A percentile compares a stretch with the other conserved stretches of the same genome.
These are phyloP conservation scores for Acanthamoeba rhysodes DNA, from an alignment of 208 protist species.

Conservation along the genomic window DNA sequence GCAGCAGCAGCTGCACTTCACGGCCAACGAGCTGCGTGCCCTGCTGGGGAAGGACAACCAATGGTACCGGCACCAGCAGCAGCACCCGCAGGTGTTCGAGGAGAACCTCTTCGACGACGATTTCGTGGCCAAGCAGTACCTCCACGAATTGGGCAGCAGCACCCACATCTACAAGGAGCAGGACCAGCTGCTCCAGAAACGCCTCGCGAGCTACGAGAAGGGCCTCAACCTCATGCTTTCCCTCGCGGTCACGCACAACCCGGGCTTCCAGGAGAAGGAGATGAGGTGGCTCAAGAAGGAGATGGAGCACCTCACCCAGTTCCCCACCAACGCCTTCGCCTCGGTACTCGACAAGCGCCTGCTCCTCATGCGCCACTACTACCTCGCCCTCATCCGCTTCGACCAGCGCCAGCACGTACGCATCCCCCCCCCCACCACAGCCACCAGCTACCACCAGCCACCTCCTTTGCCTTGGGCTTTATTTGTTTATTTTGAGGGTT, in stretches of 20 bases:
- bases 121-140: conserved; percentile 41
- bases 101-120: conserved; percentile 29
- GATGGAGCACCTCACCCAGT: conserved; percentile 28
- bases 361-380: background rate
- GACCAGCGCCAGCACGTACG: conserved; percentile 4
- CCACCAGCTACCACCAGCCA: background rate
- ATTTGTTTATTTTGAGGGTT: too few species aligned
- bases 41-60: conserved; percentile 26
- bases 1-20: background rate
- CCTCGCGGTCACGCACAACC: conserved; percentile 35
- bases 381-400: conserved; percentile 29
- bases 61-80: background rate
- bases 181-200: background rate
- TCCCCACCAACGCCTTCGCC: conserved; percentile 20
- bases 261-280: background rate
- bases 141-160: conserved; percentile 46
- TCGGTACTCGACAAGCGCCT: conserved; percentile 38
- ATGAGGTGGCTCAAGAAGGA: conserved; percentile 44
- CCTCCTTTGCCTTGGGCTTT: too few species aligned
- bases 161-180: conserved; percentile 29
- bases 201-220: conserved; percentile 51
- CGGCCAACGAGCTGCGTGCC: conserved; percentile 30
- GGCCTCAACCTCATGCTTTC: conserved; percentile 51
- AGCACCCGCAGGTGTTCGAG: background rate
- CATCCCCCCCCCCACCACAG: background rate